Conservation (phyloP, 148 eudicot species). For the Rheum nobile region DNA sequence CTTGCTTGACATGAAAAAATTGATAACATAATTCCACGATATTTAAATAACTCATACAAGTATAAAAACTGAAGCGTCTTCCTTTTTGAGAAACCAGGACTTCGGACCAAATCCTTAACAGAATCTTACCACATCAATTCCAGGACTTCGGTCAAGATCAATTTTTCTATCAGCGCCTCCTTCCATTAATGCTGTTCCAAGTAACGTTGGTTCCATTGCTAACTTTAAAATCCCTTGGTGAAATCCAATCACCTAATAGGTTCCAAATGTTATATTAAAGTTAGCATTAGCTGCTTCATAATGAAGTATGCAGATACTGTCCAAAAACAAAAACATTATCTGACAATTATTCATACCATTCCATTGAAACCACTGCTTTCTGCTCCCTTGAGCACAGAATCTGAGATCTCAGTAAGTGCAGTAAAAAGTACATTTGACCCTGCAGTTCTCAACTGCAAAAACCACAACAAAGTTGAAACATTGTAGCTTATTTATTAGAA, state of each 20-base stretch:
- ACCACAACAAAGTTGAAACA: constrained; percentile 14
- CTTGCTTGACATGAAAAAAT: not conserved
- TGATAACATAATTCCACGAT: not conserved
- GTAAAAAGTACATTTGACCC: constrained; percentile 88
- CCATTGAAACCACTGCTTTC: constrained; percentile 90
- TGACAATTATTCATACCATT: constrained; percentile 39
- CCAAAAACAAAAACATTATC: not conserved
- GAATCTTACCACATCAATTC: constrained; percentile 74
- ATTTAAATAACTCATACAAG: no score
- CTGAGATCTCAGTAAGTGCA: constrained; percentile 88
- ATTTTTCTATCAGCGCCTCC: constrained; percentile 99
- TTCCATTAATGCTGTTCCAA: constrained; percentile 86
- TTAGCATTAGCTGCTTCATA: not conserved
- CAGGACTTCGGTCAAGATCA: constrained; percentile 79
- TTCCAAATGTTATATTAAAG: not conserved
- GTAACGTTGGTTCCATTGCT: constrained; percentile 93
- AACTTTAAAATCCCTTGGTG: constrained; percentile 88
- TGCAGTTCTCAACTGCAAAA: constrained; percentile 65
- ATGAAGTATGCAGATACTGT: not conserved
- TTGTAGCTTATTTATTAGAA: not conserved
- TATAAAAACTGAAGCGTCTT: not conserved
- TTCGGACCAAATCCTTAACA: no score
- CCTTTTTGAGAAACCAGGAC: no score
- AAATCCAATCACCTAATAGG: constrained; percentile 61
- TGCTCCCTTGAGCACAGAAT: constrained; percentile 93